Evolutionary conservation across 257 asterid genomes (phyloP), one percentile per base, ranked within the genome.

Genomic region (Coffea eugenioides): DNA sequence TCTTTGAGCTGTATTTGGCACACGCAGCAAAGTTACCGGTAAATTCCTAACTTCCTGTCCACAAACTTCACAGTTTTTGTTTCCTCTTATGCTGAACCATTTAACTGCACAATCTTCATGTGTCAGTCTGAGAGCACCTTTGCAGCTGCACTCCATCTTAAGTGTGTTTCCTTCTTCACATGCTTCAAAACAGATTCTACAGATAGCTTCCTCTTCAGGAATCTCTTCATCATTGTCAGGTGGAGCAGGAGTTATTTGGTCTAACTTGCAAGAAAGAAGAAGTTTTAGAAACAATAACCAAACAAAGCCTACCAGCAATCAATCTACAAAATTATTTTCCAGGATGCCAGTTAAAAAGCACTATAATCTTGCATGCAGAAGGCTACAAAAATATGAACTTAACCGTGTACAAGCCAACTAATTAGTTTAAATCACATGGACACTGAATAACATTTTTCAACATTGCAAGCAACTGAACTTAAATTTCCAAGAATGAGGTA

Each of bases 181-280:
- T 12, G 88, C 88, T 66, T 94, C 99, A 6, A 88, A 72, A 87
- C 99, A 96, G 76, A 96, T 96, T 86, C 99, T 88, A 88, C 99
- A 96, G 66, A 88, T 85, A 66, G 97, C 97, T 89, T 94, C 98
- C 87, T 96, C 99, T 91, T 96, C 98, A 10, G 99, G 97, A 79
- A 96, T 92, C 89, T 96, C 98, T 81, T 91, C 88, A 81, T 96
- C 99, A 84, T 86, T 95, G 0, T 84, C 88, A 23, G 57, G 89
- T n/a, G 91, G 84, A 61, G 67, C 91, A 51, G 92, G 93, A 80
- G 88, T 90, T 82, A 88, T 86, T 84, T 92, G 82, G 87, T 90
- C 97, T 93, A 82, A 79, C 74, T 83, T 77, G 77, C 84, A 71
- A 52, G 21, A 68, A 74, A 45, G 1, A 20, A 16, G 1, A 20